These are phyloP conservation scores for Pythium chondricola DNA, from an alignment of 352 stramenopile genomes.

Conservation along the genomic window DNA sequence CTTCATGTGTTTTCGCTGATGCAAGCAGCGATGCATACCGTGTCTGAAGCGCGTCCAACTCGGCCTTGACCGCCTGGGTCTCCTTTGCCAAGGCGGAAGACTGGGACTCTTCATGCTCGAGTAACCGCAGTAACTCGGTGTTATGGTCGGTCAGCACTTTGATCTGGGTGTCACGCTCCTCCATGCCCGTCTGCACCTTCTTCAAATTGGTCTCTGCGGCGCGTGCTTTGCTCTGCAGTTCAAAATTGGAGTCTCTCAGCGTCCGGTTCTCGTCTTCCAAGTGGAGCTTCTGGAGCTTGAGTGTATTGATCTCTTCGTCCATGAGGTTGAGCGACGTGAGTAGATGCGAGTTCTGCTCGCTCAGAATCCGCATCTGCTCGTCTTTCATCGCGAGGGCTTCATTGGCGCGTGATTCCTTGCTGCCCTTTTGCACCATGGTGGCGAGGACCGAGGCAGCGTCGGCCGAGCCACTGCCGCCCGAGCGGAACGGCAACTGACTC, in stretches of 20 bases:
- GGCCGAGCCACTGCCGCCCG: slow-evolving; percentile 3
- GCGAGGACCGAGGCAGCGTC: slow-evolving; percentile 33
- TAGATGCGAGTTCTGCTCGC: slow-evolving; percentile 88
- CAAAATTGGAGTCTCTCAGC: slow-evolving; percentile 91
- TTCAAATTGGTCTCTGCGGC: slow-evolving; percentile 84
- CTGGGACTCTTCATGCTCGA: slow-evolving; percentile 93
- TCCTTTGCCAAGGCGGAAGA: slow-evolving; percentile 51
- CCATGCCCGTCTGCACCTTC: slow-evolving; percentile 68
- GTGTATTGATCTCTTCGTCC: slow-evolving; percentile 64
- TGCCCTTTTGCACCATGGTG: slow-evolving; percentile 57
- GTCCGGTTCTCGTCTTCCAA: slow-evolving; percentile 90
- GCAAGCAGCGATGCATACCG: slow-evolving; percentile 88
- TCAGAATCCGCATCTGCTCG: slow-evolving; percentile 93
- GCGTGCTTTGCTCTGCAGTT: slow-evolving; percentile 85
- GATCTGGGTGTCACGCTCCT: slow-evolving; percentile 91
- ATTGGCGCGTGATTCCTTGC: slow-evolving; percentile 81
- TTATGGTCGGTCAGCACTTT: slow-evolving; percentile 94
- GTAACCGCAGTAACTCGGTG: slow-evolving; percentile 90
- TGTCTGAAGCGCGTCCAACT: slow-evolving; percentile 82
- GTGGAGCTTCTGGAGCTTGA: slow-evolving; percentile 56
- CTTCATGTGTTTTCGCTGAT: slow-evolving; percentile 91
- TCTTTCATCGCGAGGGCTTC: slow-evolving; percentile 95
- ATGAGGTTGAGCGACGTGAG: slow-evolving; percentile 84
- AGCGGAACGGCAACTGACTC: slow-evolving; percentile 21
- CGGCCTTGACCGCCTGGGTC: slow-evolving; percentile 45